Evolutionary conservation across 2,329 filamentous ascomycete genomes (phyloP).

Genomic region (Trichoderma sp.): DNA sequence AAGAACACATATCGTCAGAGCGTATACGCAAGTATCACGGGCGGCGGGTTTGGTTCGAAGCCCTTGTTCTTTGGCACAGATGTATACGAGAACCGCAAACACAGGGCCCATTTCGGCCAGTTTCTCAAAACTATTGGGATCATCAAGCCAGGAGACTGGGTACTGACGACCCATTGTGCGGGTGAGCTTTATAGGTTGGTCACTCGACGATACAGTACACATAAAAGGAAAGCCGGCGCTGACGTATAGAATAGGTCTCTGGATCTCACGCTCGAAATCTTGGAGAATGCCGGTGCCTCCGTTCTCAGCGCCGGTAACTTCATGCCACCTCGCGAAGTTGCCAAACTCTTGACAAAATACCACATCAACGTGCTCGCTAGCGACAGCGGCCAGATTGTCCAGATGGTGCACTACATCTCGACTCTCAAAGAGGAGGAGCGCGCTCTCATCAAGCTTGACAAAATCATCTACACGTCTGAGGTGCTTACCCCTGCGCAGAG

Average conservation of each 20-base stretch:
- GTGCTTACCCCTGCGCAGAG: slow-evolving; percentile 34
- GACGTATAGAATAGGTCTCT: slow-evolving; percentile 29
- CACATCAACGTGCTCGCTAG: slow-evolving; percentile 38
- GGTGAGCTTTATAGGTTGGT: slow-evolving; percentile 39
- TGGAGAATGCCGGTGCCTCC: slow-evolving; percentile 41
- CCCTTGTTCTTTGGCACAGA: slow-evolving; percentile 42
- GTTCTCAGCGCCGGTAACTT: slow-evolving; percentile 36
- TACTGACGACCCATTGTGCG: slow-evolving; percentile 36
- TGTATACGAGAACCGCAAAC: slow-evolving; percentile 39
- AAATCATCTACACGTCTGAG: slow-evolving; percentile 46
- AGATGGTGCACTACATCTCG: slow-evolving; percentile 36
- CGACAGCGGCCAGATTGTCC: slow-evolving; percentile 38
- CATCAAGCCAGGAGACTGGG: slow-evolving; percentile 37
- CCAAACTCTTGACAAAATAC: slow-evolving; percentile 31
- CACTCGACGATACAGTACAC: background rate
- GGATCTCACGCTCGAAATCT: slow-evolving; percentile 38
- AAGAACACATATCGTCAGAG: slow-evolving; percentile 38
- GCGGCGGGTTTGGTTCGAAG: slow-evolving; percentile 35
- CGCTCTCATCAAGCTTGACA: slow-evolving; percentile 32
- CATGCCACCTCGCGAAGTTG: slow-evolving; percentile 28
- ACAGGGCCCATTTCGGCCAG: slow-evolving; percentile 34
- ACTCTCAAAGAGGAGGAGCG: slow-evolving; percentile 24
- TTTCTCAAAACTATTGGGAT: slow-evolving; percentile 32
- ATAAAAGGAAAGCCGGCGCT: background rate
- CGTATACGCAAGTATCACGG: slow-evolving; percentile 40